Conservation (phyloP, 495 filamentous ascomycete species). For the Alectoria sarmentosa region DNA sequence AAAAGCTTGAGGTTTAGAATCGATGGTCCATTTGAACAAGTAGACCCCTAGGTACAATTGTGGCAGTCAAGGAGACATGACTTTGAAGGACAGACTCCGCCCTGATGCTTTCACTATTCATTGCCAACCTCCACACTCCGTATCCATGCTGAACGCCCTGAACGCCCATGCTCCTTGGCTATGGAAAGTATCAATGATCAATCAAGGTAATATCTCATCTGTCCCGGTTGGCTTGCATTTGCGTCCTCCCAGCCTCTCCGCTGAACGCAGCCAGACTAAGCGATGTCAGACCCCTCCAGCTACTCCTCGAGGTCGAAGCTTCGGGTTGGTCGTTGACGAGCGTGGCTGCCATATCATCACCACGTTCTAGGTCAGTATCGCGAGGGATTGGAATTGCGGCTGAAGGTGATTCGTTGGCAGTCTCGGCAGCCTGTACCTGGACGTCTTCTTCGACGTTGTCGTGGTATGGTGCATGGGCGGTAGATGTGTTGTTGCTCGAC, state of each 20-base stretch:
- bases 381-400: slow-evolving; percentile 40
- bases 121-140: slow-evolving; percentile 5
- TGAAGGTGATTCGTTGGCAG: slow-evolving; percentile 40
- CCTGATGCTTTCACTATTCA: slow-evolving; percentile 11
- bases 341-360: slow-evolving; percentile 33
- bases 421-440: slow-evolving; percentile 37
- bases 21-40: neutral
- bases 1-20: neutral
- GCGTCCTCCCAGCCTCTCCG: slow-evolving; percentile 47
- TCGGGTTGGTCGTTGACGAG: slow-evolving; percentile 34
- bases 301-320: slow-evolving; percentile 20
- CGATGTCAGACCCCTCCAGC: slow-evolving; percentile 30
- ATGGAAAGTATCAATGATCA: slow-evolving; percentile 1
- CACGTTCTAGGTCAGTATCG: slow-evolving; percentile 37
- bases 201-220: slow-evolving; percentile 28
- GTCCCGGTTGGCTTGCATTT: slow-evolving; percentile 39
- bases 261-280: slow-evolving; percentile 45
- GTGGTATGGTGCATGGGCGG: slow-evolving; percentile 36
- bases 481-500: slow-evolving; percentile 42
- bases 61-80: slow-evolving; percentile 1
- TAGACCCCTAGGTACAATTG: neutral
- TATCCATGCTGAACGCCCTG: neutral
- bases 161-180: slow-evolving; percentile 14
- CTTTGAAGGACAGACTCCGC: neutral
- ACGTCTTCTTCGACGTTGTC: slow-evolving; percentile 45